Conservation (phyloP, 495 filamentous ascomycete genomes). For the Staphylotrichum longicolle region DNA sequence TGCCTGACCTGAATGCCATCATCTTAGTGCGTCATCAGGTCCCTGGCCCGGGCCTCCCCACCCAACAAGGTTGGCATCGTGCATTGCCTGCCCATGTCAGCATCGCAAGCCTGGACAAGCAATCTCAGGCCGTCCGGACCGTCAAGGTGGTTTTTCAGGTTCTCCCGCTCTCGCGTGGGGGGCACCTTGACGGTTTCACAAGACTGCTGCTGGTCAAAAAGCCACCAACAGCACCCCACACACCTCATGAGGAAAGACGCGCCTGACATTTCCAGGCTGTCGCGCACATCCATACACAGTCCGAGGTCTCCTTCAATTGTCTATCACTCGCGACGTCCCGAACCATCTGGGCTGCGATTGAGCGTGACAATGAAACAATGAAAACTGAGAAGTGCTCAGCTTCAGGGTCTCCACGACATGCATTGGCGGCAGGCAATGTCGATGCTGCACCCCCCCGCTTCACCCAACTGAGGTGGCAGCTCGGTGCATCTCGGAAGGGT, state of each 20-base stretch:
- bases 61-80: neutral
- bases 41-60: slow-evolving; percentile 4
- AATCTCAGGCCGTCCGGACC: slow-evolving; percentile 26
- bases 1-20: too few relatives aligned
- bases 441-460: neutral
- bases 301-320: neutral
- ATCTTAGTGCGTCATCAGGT: slow-evolving; percentile 26
- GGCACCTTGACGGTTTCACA: slow-evolving; percentile 7
- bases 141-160: slow-evolving; percentile 11
- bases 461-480: neutral
- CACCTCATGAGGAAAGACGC: too few relatives aligned
- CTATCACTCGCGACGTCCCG: neutral
- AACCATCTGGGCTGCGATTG: neutral
- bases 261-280: too few relatives aligned
- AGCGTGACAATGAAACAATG: too few relatives aligned
- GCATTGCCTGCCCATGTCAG: slow-evolving; percentile 12
- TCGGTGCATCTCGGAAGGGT: slow-evolving; percentile 19
- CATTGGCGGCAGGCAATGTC: neutral
- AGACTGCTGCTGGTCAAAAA: too few relatives aligned
- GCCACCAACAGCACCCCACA: too few relatives aligned
- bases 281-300: too few relatives aligned
- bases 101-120: neutral
- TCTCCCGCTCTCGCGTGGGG: slow-evolving; percentile 22
- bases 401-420: neutral
- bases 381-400: too few relatives aligned